Conservation (phyloP, 306 rosid species). For the Elaeagnus macrophylla region DNA sequence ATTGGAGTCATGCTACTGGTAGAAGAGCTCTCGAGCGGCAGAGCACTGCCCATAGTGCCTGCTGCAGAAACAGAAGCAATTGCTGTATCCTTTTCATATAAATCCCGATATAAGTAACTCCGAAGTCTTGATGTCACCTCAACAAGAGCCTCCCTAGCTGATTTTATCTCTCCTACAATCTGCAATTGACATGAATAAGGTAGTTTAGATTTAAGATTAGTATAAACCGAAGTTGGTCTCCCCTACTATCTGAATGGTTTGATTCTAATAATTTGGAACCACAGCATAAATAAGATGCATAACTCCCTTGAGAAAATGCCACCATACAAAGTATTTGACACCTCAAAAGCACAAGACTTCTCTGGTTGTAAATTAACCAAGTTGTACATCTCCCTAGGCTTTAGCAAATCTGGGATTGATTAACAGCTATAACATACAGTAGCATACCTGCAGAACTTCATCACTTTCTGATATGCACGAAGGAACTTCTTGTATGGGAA, state of each 20-base stretch:
- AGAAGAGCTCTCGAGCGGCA: slow-evolving; percentile 43
- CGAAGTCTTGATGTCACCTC: slow-evolving; percentile 89
- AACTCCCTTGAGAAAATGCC: slow-evolving; percentile 1
- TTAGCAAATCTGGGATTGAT: slow-evolving; percentile 4
- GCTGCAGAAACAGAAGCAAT: slow-evolving; percentile 38
- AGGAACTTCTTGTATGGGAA: slow-evolving; percentile 80
- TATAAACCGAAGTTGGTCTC: slow-evolving; percentile 12
- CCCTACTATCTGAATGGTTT: background rate
- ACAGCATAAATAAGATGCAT: background rate
- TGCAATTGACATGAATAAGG: slow-evolving; percentile 21
- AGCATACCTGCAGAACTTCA: slow-evolving; percentile 79
- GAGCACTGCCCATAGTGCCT: slow-evolving; percentile 21
- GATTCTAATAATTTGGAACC: background rate
- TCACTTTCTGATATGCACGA: slow-evolving; percentile 54
- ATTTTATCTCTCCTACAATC: slow-evolving; percentile 92
- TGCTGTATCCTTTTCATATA: slow-evolving; percentile 51
- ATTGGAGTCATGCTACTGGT: slow-evolving; percentile 32
- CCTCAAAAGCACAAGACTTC: slow-evolving; percentile 17
- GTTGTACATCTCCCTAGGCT: slow-evolving; percentile 14
- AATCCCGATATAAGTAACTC: slow-evolving; percentile 65
- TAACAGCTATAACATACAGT: slow-evolving; percentile 19
- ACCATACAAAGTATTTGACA: slow-evolving; percentile 7
- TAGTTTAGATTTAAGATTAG: slow-evolving; percentile 12
- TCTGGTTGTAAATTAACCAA: slow-evolving; percentile 11
- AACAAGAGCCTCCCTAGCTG: slow-evolving; percentile 82